These are phyloP conservation scores for Trichophyton verrucosum DNA, from an alignment of 2,329 filamentous ascomycete species.

Conservation along the genomic window DNA sequence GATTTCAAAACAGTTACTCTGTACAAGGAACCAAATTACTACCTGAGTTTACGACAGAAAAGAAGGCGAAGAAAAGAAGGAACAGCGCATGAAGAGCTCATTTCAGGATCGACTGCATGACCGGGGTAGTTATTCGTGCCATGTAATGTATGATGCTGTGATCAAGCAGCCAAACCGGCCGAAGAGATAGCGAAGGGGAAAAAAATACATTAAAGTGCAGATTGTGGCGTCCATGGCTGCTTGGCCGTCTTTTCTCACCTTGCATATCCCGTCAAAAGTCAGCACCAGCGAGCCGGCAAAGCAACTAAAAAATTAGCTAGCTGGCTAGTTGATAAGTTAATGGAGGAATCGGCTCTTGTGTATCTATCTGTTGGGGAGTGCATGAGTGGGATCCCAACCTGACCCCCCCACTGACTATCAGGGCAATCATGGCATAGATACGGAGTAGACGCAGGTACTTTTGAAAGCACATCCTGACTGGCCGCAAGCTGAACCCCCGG, in stretches of 20 bases:
- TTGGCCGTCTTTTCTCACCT: background rate
- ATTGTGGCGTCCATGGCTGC: background rate
- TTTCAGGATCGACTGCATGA: background rate
- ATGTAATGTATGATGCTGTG: background rate
- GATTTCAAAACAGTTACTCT: too few species aligned
- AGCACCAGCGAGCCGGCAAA: background rate
- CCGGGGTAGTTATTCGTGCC: constrained; percentile 3
- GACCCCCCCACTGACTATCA: too few species aligned
- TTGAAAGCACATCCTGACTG: too few species aligned
- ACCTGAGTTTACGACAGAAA: too few species aligned
- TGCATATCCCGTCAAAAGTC: background rate
- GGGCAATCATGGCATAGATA: too few species aligned
- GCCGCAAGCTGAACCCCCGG: too few species aligned
- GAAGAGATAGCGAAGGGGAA: background rate
- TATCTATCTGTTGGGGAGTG: background rate
- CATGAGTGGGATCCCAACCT: too few species aligned
- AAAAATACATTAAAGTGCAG: background rate
- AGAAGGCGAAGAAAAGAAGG: background rate
- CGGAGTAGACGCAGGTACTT: too few species aligned
- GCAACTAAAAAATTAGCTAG: background rate
- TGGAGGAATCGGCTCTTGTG: background rate
- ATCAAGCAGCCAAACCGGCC: background rate
- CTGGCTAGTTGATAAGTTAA: background rate
- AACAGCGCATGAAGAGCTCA: background rate
- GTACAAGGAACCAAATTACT: too few species aligned